Evolutionary conservation across 768 basidiomycete species (phyloP).

Genomic region (Chiua virens): DNA sequence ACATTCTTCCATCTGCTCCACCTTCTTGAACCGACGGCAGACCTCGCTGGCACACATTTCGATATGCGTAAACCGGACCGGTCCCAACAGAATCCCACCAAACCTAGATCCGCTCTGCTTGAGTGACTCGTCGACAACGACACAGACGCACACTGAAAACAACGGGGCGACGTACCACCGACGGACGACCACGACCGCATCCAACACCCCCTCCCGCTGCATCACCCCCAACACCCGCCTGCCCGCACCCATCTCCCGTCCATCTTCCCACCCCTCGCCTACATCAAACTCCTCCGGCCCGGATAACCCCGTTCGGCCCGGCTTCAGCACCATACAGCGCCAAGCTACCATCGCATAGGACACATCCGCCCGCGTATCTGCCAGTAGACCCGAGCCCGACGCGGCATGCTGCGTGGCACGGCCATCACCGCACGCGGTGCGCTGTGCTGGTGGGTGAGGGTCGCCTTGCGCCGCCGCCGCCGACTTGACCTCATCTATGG

Average conservation of each 20-base stretch:
- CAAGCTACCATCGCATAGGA: conserved; percentile 80
- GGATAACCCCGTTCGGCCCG: conserved; percentile 60
- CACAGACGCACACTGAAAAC: not conserved
- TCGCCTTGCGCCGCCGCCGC: conserved; percentile 27
- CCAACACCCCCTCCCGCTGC: conserved; percentile 66
- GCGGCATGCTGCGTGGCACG: not conserved
- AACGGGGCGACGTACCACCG: conserved; percentile 59
- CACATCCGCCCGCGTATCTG: conserved; percentile 21
- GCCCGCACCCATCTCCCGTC: conserved; percentile 76
- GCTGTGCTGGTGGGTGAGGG: too few relatives aligned
- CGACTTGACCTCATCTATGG: conserved; percentile 51
- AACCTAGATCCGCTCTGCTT: conserved; percentile 48
- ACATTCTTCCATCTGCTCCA: conserved; percentile 67
- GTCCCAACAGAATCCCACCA: conserved; percentile 79
- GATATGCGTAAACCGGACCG: conserved; percentile 73
- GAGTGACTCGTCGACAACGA: not conserved
- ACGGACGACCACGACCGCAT: conserved; percentile 78
- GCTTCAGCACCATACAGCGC: conserved; percentile 73
- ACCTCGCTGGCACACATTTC: conserved; percentile 75
- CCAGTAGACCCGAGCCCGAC: too few relatives aligned
- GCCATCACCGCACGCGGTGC: too few relatives aligned
- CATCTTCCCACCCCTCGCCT: conserved; percentile 62
- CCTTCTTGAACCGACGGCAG: conserved; percentile 62
- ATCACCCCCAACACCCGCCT: conserved; percentile 63
- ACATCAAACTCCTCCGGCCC: conserved; percentile 80